Base-by-base conservation (phyloP, 495 filamentous ascomycete species). In the Diplogelasinospora grovesii region DNA sequence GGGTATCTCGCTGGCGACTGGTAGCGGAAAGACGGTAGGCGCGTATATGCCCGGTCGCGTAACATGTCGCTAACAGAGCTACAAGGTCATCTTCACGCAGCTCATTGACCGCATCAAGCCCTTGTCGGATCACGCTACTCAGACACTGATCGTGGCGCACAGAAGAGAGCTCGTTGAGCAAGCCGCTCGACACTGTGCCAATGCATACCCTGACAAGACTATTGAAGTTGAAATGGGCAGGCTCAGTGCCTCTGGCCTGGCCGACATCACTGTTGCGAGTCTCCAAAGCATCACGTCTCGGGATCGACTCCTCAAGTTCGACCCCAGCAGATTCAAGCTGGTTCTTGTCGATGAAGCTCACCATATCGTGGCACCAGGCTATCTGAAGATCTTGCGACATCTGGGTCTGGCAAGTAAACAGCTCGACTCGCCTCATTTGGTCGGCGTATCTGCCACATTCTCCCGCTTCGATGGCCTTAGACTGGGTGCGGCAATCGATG, bases 301-400 rank as follows among this genome's bases (percentile, higher is more conserved):
- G 11, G 79, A 88, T 32, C 74, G 92, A 20, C 71, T 96, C 10
- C 35, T 52, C 22, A 96, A 94, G 48, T 97, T 88, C 51, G 79
- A 95, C 43, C 85, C 89, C 0, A 60, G 44, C 2, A 61, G 63
- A 15, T 96, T 90, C 70, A 99, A 99, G 58, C 76, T 99, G 0
- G 63, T 99, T 2, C 71, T 99, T 10, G 90, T 99, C 5, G 92
- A 99, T 51, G 92, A 99, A 57, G 90, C 88, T n/a, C 92, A 99
- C 63, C 92, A 97, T 62, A 95, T 97, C 35, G 89, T 95, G 22
- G 84, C 90, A 4, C 68, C 74, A 6, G 74, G 75, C 23, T 99
- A 96, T 54, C 66, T 90, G 44, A 71, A 66, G 21, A 73, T 75
- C 2, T 60, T 99, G 40, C 63, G 69, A 2, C 74, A 99, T 61